Percentiles rank a stretch among this genome's conserved stretches.
Evolutionary conservation across 306 rosid genomes (phyloP).

Genomic region (Dalbergia cochinchinensis): DNA sequence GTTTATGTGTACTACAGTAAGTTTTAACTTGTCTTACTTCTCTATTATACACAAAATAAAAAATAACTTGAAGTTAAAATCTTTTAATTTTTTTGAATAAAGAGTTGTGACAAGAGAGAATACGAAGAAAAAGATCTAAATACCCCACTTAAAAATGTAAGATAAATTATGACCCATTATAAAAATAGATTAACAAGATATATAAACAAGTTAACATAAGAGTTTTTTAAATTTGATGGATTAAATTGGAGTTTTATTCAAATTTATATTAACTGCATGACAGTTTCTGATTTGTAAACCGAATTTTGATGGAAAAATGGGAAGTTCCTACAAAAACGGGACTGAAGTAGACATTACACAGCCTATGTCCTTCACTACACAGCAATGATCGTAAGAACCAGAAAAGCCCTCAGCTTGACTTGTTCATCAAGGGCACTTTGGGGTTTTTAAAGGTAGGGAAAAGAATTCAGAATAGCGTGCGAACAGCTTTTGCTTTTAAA

Average conservation of each 20-base stretch:
- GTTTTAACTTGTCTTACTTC: too few relatives aligned
- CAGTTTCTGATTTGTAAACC: constrained; percentile 5
- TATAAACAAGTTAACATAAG: too few relatives aligned
- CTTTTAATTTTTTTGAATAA: too few relatives aligned
- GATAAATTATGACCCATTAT: too few relatives aligned
- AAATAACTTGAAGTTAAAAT: too few relatives aligned
- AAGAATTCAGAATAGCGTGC: constrained; percentile 43
- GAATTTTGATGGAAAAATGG: constrained; percentile 23
- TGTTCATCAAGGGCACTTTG: constrained; percentile 32
- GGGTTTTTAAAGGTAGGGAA: constrained; percentile 21
- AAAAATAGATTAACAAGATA: too few relatives aligned
- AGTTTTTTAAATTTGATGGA: too few relatives aligned
- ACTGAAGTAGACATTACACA: constrained; percentile 48
- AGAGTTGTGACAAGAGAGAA: too few relatives aligned
- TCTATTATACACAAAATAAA: too few relatives aligned
- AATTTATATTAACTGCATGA: constrained; percentile 22
- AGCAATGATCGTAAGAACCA: constrained; percentile 45
- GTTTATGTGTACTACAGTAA: too few relatives aligned
- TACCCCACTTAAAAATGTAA: too few relatives aligned
- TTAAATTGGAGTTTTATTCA: background rate
- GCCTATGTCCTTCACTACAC: constrained; percentile 38
- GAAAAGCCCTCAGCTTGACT: constrained; percentile 34
- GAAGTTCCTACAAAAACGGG: constrained; percentile 37
- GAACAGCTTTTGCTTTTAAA: constrained; percentile 69
- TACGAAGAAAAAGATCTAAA: too few relatives aligned